phyloP scores from a whole-genome alignment of 805 yeast species.

The Saccharomyces cerevisiae region DNA sequence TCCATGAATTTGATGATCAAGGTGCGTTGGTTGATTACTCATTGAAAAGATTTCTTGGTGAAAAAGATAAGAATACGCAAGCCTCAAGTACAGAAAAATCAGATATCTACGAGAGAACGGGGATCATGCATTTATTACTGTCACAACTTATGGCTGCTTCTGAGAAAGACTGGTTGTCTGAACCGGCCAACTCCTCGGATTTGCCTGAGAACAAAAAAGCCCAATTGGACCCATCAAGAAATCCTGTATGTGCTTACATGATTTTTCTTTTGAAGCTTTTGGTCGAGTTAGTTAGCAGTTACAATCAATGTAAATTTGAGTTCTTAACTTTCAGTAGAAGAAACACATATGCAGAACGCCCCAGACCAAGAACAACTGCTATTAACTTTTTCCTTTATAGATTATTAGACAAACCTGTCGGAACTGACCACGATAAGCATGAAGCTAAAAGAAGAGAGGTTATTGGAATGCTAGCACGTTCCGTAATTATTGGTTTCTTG shows the following conservation, averaged over 20 bases:
- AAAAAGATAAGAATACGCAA: slow-evolving; percentile 10
- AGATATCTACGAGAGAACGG: slow-evolving; percentile 33
- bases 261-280: slow-evolving; percentile 60
- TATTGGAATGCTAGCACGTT: slow-evolving; percentile 53
- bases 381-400: slow-evolving; percentile 71
- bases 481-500: slow-evolving; percentile 54
- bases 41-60: slow-evolving; percentile 18
- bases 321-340: slow-evolving; percentile 66
- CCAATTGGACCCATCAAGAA: slow-evolving; percentile 37
- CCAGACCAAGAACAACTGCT: slow-evolving; percentile 69
- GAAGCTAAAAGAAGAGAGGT: slow-evolving; percentile 44
- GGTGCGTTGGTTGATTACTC: slow-evolving; percentile 19
- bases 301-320: slow-evolving; percentile 73
- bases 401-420: slow-evolving; percentile 48
- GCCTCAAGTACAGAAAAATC: background rate
- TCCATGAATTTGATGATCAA: slow-evolving; percentile 39
- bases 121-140: slow-evolving; percentile 55
- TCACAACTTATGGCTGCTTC: slow-evolving; percentile 53
- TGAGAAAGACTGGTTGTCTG: slow-evolving; percentile 35
- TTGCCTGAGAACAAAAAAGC: slow-evolving; percentile 24
- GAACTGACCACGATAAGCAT: slow-evolving; percentile 28
- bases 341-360: slow-evolving; percentile 35
- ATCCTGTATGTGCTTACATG: slow-evolving; percentile 54
- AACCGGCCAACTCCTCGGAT: slow-evolving; percentile 19
- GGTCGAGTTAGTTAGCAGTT: slow-evolving; percentile 67